Evolutionary conservation across 2,329 filamentous ascomycete genomes (phyloP).

Genomic region (Fusarium sp.): DNA sequence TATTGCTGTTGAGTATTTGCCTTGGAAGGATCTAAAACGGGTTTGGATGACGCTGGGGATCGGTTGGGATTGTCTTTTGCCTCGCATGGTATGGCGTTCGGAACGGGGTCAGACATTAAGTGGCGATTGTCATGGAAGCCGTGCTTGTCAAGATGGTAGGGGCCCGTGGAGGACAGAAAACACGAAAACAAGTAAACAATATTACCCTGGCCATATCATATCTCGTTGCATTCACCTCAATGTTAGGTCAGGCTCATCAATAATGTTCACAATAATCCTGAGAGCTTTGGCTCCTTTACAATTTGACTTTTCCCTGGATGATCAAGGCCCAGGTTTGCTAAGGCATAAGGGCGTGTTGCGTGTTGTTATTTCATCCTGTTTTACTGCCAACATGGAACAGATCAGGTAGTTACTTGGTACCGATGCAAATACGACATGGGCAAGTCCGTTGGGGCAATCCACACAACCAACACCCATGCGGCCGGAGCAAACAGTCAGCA

Average conservation of each 20-base stretch:
- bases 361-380: not conserved
- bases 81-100: conserved; percentile 51
- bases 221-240: not conserved
- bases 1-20: conserved; percentile 17
- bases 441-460: no score
- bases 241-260: no score
- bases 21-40: conserved; percentile 20
- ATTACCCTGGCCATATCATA: not conserved
- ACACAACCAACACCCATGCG: no score
- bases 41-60: conserved; percentile 39
- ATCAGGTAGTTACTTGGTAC: not conserved
- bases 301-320: no score
- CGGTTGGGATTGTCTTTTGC: conserved; percentile 40
- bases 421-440: no score
- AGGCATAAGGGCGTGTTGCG: not conserved
- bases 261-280: no score
- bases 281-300: no score
- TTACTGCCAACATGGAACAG: not conserved
- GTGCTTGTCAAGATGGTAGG: conserved; percentile 35
- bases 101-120: conserved; percentile 37
- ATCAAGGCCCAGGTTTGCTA: no score
- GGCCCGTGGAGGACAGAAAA: not conserved
- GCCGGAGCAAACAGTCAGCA: no score
- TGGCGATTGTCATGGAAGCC: conserved; percentile 34
- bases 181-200: conserved; percentile 4